A percentile compares a stretch with the other conserved stretches of the same genome.
Evolutionary conservation across 768 basidiomycete species (phyloP).

Genomic region (Agrocybe pediades): DNA sequence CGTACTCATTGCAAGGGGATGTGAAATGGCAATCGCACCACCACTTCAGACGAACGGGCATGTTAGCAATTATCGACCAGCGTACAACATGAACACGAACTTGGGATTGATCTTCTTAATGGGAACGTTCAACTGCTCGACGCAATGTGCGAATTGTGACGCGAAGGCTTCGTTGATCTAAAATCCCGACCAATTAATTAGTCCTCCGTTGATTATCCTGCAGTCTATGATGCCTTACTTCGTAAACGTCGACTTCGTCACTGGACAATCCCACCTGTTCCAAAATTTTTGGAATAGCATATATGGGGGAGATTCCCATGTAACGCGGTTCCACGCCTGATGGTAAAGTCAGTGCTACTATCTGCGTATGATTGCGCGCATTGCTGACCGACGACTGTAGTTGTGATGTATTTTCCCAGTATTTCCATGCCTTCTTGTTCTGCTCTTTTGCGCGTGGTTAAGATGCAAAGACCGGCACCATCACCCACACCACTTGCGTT

Average conservation of each 20-base stretch:
- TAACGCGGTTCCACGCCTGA: conserved; percentile 74
- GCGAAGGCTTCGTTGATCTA: conserved; percentile 93
- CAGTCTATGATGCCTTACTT: conserved; percentile 55
- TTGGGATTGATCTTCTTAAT: conserved; percentile 86
- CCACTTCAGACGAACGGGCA: conserved; percentile 50
- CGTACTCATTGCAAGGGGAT: conserved; percentile 85
- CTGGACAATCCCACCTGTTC: conserved; percentile 61
- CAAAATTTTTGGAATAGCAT: conserved; percentile 71
- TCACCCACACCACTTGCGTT: conserved; percentile 92
- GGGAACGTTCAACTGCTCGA: conserved; percentile 76
- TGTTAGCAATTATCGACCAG: conserved; percentile 6
- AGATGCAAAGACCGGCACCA: conserved; percentile 83
- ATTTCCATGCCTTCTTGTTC: conserved; percentile 77
- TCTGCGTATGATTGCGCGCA: background rate
- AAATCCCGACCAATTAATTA: no score
- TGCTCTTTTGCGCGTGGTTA: conserved; percentile 81
- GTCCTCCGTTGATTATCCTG: no score
- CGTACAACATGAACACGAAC: conserved; percentile 32
- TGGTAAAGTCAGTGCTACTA: background rate
- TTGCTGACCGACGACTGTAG: conserved; percentile 70
- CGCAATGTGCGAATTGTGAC: conserved; percentile 91
- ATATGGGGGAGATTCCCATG: conserved; percentile 79
- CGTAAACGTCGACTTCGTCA: conserved; percentile 76
- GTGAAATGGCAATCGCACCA: conserved; percentile 82
- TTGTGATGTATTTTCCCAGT: conserved; percentile 81